phyloP scores from a whole-genome alignment of 2,329 filamentous ascomycete species.

The Penicillium palitans region DNA sequence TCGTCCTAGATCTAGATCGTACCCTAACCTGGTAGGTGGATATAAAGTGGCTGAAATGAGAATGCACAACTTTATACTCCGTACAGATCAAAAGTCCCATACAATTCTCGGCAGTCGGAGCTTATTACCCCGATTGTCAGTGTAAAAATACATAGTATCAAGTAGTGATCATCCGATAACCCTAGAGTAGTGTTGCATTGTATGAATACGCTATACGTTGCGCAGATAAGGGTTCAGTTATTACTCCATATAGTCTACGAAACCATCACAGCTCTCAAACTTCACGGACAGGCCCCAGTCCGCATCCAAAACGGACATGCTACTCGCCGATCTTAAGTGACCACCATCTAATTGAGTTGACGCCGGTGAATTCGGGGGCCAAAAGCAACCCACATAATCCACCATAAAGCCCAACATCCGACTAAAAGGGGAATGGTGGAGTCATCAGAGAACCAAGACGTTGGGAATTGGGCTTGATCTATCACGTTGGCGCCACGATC shows the following conservation, averaged over 20 bases:
- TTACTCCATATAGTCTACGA: not conserved
- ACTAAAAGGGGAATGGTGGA: not conserved
- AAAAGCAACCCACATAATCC: not conserved
- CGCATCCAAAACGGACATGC: not conserved
- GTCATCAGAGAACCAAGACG: not conserved
- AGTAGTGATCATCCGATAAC: not conserved
- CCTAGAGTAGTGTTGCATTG: not conserved
- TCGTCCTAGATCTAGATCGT: not conserved
- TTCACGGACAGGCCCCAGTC: not conserved
- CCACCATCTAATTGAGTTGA: slow-evolving; percentile 7
- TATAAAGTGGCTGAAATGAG: not conserved
- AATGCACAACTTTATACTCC: not conserved
- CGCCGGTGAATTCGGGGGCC: slow-evolving; percentile 7
- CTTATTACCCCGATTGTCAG: not conserved
- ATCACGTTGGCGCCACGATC: slow-evolving; percentile 7
- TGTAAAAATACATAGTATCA: not conserved
- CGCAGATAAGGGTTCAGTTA: not conserved
- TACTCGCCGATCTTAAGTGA: not conserved
- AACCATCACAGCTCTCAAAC: not conserved
- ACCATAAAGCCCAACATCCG: not conserved
- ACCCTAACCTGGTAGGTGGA: not conserved
- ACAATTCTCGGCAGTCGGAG: not conserved
- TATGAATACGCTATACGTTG: not conserved
- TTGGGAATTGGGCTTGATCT: slow-evolving; percentile 12
- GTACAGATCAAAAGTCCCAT: not conserved